These are phyloP conservation scores for Aspergillus chevalieri DNA, from an alignment of 2,329 filamentous ascomycete species.

Conservation along the genomic window DNA sequence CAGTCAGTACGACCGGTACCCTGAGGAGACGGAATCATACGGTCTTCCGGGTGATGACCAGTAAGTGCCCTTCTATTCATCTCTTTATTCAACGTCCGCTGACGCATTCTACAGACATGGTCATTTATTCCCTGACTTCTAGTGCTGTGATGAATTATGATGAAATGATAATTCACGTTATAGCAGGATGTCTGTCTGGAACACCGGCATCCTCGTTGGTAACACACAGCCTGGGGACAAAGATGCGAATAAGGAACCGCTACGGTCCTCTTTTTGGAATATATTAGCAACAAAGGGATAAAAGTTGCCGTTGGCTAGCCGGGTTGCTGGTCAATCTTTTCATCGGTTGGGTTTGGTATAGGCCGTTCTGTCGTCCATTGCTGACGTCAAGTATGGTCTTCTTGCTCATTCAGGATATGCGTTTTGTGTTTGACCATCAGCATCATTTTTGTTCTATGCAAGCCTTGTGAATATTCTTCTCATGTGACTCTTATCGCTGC, in stretches of 20 bases:
- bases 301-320: neutral
- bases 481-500: no score
- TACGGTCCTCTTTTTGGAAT: neutral
- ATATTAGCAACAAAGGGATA: neutral
- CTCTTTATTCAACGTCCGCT: neutral
- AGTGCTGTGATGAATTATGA: slow-evolving; percentile 33
- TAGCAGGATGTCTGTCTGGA: slow-evolving; percentile 4
- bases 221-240: neutral
- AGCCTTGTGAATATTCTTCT: no score
- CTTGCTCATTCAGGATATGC: no score
- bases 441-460: no score
- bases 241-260: neutral
- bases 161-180: slow-evolving; percentile 21
- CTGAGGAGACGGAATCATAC: slow-evolving; percentile 92
- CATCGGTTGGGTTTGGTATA: neutral
- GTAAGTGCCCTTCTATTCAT: slow-evolving; percentile 53
- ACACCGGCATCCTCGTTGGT: neutral
- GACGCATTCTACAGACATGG: slow-evolving; percentile 52
- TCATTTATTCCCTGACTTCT: slow-evolving; percentile 71
- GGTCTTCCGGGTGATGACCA: slow-evolving; percentile 72
- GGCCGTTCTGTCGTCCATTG: neutral
- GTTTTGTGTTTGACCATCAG: no score
- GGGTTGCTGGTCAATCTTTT: neutral
- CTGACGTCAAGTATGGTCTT: neutral
- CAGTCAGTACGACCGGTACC: slow-evolving; percentile 96